phyloP scores from a whole-genome alignment of 805 yeast genomes.

The Millerozyma miso region DNA sequence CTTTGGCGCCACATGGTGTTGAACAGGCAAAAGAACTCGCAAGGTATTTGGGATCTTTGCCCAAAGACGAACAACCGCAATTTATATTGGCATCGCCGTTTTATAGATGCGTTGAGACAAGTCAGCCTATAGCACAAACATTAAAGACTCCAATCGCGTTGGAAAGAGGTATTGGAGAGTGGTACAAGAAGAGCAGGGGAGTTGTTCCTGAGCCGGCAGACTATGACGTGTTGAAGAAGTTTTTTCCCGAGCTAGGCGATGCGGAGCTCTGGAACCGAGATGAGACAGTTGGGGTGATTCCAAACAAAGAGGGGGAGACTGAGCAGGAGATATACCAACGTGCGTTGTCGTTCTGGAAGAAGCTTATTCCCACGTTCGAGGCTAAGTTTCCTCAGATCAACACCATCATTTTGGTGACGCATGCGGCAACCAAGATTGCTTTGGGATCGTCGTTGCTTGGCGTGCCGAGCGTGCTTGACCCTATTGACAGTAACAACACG shows the following conservation, averaged over 20 bases:
- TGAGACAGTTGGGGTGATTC: constrained; percentile 56
- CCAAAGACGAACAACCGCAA: constrained; percentile 57
- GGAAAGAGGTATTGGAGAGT: constrained; percentile 88
- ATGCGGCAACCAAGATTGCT: constrained; percentile 91
- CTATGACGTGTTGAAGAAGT: constrained; percentile 41
- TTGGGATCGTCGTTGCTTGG: constrained; percentile 74
- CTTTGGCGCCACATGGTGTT: constrained; percentile 81
- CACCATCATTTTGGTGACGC: constrained; percentile 71
- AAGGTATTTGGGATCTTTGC: constrained; percentile 41
- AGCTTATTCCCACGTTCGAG: constrained; percentile 57
- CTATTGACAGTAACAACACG: constrained; percentile 39
- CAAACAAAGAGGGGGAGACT: constrained; percentile 69
- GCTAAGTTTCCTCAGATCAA: constrained; percentile 54
- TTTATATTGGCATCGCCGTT: constrained; percentile 78
- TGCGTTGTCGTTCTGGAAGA: constrained; percentile 48
- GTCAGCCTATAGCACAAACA: constrained; percentile 59
- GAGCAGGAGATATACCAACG: constrained; percentile 66
- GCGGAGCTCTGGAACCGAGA: constrained; percentile 35
- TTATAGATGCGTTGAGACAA: constrained; percentile 84
- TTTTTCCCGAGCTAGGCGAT: constrained; percentile 47
- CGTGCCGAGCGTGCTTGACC: constrained; percentile 46
- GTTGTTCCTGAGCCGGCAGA: constrained; percentile 69
- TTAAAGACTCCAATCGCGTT: constrained; percentile 56
- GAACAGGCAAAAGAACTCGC: constrained; percentile 84
- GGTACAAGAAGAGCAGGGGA: constrained; percentile 73